Evolutionary conservation across 75 land plant species (phyloP).

Genomic region (Sequoiadendron giganteum): DNA sequence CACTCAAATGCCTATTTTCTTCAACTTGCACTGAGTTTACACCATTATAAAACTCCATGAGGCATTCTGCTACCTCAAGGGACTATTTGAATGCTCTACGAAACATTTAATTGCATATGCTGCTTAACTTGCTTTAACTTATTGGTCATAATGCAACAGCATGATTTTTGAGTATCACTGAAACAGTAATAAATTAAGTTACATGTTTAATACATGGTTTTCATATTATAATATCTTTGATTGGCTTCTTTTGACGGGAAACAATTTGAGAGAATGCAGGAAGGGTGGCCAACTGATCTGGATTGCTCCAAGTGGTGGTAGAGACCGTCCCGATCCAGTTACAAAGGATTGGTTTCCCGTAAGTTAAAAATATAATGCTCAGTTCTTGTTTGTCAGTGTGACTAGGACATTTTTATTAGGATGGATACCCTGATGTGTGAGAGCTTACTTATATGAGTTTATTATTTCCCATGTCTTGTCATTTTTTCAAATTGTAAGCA

Average conservation of each 20-base stretch:
- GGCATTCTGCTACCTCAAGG: background rate
- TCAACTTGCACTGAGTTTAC: background rate
- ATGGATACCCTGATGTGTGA: background rate
- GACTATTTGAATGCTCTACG: background rate
- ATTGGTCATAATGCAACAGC: background rate
- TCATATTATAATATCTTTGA: constrained; percentile 3
- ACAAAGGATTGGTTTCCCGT: constrained; percentile 91
- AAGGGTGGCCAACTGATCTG: constrained; percentile 81
- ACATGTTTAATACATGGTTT: background rate
- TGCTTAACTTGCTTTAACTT: background rate
- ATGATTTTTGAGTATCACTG: background rate
- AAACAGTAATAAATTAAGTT: background rate
- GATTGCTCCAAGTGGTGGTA: constrained; percentile 99
- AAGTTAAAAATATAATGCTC: constrained; percentile 19
- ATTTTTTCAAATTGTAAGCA: background rate
- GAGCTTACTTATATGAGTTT: background rate
- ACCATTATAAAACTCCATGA: background rate
- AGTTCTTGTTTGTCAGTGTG: background rate
- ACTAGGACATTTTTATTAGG: background rate
- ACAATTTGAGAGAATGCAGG: constrained; percentile 32
- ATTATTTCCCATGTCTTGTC: background rate
- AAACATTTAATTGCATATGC: background rate
- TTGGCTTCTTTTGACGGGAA: background rate
- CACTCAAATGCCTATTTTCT: background rate
- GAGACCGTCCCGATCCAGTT: constrained; percentile 84